Conservation (phyloP, 441 rosid species). For the Pelargonium australe region DNA sequence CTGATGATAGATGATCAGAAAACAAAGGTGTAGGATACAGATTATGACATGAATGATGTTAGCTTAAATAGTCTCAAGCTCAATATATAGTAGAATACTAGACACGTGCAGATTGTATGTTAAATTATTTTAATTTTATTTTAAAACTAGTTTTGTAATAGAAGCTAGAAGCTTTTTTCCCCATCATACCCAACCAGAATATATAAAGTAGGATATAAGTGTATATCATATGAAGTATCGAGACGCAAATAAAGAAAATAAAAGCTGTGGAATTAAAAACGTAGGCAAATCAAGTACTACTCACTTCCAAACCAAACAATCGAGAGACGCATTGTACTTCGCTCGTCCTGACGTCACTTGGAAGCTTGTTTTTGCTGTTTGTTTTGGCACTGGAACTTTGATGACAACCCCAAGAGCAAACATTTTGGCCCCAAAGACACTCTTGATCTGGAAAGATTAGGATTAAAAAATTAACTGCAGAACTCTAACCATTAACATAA, state of each 20-base stretch:
- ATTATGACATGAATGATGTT: background rate
- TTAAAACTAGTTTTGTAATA: too few species aligned
- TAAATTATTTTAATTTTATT: too few species aligned
- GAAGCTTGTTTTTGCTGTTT: slow-evolving; percentile 94
- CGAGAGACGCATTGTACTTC: slow-evolving; percentile 89
- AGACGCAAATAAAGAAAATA: background rate
- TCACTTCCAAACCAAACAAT: slow-evolving; percentile 38
- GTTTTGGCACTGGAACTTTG: slow-evolving; percentile 96
- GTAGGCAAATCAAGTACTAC: background rate
- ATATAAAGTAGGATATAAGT: too few species aligned
- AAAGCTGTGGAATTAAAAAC: background rate
- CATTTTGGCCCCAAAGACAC: slow-evolving; percentile 99
- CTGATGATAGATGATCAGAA: background rate
- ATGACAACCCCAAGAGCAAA: slow-evolving; percentile 95
- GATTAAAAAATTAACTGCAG: slow-evolving; percentile 16
- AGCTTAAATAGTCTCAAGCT: background rate
- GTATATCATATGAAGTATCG: background rate
- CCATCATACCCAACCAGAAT: too few species aligned
- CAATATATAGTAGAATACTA: background rate
- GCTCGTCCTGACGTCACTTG: slow-evolving; percentile 96
- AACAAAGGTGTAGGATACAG: background rate
- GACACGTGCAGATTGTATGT: background rate
- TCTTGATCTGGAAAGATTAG: slow-evolving; percentile 65
- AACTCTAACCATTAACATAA: slow-evolving; percentile 1
- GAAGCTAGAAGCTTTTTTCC: too few species aligned